Evolutionary conservation across 179 eudicot genomes (phyloP).

Genomic region (Silene noctiflora): DNA sequence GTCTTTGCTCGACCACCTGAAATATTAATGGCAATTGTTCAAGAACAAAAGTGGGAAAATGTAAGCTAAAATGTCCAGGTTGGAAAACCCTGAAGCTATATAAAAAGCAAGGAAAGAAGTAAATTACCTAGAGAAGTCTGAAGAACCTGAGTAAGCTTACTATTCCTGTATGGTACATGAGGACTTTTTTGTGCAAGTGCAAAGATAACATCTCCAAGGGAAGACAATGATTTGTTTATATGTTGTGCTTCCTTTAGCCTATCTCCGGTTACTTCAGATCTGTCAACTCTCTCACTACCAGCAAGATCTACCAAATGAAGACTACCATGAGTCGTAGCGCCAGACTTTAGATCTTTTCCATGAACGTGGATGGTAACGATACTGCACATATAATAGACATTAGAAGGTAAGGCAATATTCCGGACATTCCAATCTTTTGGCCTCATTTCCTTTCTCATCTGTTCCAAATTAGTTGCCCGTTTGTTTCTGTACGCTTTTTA

Average conservation of each 20-base stretch:
- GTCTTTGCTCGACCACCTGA: constrained; percentile 98
- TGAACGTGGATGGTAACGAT: constrained; percentile 70
- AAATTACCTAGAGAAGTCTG: constrained; percentile 74
- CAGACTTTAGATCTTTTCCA: constrained; percentile 68
- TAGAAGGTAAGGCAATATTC: background rate
- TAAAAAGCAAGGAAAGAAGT: background rate
- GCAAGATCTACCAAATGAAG: constrained; percentile 98
- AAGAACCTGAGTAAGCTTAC: constrained; percentile 99
- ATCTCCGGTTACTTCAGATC: constrained; percentile 89
- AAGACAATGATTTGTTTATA: constrained; percentile 89
- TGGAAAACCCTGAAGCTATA: background rate
- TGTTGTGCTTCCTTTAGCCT: constrained; percentile 87
- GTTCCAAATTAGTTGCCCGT: background rate
- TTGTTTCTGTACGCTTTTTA: background rate
- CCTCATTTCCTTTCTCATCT: background rate
- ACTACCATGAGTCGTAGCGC: constrained; percentile 59
- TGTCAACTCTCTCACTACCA: constrained; percentile 92
- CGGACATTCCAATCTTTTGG: background rate
- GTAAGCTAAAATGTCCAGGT: background rate
- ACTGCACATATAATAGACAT: constrained; percentile 33
- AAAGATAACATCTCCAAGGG: constrained; percentile 89
- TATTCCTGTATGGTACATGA: constrained; percentile 90
- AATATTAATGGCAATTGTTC: constrained; percentile 10
- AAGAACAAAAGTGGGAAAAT: background rate
- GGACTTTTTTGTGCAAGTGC: constrained; percentile 77